Conservation (phyloP, 129 eudicot species). For the Mikania micrantha region DNA sequence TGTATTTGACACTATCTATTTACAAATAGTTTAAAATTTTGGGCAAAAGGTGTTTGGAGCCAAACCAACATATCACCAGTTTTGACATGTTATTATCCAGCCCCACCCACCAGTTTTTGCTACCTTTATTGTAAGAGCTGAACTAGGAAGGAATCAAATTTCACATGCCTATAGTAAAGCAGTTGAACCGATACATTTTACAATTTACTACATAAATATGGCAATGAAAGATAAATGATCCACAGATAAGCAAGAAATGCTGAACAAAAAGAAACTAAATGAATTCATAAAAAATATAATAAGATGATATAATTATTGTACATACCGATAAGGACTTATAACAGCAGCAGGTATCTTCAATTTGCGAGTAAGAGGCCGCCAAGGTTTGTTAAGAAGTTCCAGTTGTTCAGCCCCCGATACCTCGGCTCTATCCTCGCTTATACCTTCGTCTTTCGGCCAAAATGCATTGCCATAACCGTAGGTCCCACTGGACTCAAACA, state of each 20-base stretch:
- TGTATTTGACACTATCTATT: background rate
- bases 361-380: conserved; percentile 80
- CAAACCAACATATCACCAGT: background rate
- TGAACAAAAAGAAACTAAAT: background rate
- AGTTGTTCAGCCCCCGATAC: conserved; percentile 33
- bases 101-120: background rate
- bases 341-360: conserved; percentile 63
- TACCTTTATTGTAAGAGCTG: background rate
- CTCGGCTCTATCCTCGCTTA: conserved; percentile 26
- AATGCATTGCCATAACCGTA: conserved; percentile 81
- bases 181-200: background rate
- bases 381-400: conserved; percentile 63
- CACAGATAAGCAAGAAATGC: background rate
- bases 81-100: no score
- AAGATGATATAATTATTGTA: background rate
- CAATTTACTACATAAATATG: background rate
- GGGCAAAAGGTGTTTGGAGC: background rate
- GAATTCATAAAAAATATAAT: background rate
- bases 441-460: conserved; percentile 61
- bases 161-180: background rate
- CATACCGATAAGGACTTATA: conserved; percentile 74
- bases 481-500: conserved; percentile 64
- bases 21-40: background rate
- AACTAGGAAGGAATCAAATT: background rate
- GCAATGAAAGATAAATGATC: no score